Conservation (phyloP, 2,329 filamentous ascomycete species). For the Juglanconis oblonga region DNA sequence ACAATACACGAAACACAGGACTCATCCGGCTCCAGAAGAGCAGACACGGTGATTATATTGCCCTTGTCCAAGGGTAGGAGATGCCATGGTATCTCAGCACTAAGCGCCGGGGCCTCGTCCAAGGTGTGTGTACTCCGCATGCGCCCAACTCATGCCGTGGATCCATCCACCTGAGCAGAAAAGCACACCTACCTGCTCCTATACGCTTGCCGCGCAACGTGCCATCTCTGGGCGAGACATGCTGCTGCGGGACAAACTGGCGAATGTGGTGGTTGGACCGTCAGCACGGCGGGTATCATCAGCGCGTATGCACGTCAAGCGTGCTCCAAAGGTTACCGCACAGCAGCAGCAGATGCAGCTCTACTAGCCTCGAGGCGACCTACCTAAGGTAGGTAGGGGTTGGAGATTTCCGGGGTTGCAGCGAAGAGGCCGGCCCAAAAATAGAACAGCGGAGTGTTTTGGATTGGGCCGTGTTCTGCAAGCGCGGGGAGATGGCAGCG, state of each 20-base stretch:
- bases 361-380: not conserved
- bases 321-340: not conserved
- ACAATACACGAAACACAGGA: conserved; percentile 9
- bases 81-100: not conserved
- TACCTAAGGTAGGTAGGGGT: too few species aligned
- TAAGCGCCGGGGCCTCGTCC: conserved; percentile 4
- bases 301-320: conserved; percentile 6
- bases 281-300: not conserved
- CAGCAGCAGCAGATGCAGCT: not conserved
- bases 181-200: not conserved
- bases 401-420: not conserved
- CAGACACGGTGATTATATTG: not conserved
- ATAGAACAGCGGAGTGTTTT: not conserved
- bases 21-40: not conserved
- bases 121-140: not conserved
- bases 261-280: not conserved
- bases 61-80: not conserved
- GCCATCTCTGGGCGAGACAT: not conserved
- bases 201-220: not conserved
- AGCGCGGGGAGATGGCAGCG: not conserved
- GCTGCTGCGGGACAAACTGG: not conserved
- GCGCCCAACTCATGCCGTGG: conserved; percentile 4
- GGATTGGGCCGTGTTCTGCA: not conserved
- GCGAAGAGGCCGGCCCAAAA: not conserved
- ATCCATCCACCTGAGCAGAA: not conserved